Percentiles rank a stretch among this genome's conserved stretches.
Evolutionary conservation across 768 basidiomycete genomes (phyloP).

Genomic region (Mycena capillaripes): DNA sequence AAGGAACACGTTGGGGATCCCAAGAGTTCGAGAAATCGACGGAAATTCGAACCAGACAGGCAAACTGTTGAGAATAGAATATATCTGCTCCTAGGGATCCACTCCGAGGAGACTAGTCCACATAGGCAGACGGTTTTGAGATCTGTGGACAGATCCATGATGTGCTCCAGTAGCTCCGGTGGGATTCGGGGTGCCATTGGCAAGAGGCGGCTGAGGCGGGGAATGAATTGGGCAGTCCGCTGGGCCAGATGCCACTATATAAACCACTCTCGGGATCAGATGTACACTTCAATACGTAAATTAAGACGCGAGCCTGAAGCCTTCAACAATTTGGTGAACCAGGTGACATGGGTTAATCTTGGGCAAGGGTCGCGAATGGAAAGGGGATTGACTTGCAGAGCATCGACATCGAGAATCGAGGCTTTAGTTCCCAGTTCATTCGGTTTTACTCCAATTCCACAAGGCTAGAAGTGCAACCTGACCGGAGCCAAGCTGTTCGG

Average conservation of each 20-base stretch:
- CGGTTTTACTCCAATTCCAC: neutral
- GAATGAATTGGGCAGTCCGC: neutral
- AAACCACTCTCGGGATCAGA: neutral
- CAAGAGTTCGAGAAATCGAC: slow-evolving; percentile 15
- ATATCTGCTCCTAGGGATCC: slow-evolving; percentile 34
- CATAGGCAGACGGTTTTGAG: slow-evolving; percentile 32
- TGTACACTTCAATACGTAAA: neutral
- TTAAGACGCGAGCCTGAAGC: neutral
- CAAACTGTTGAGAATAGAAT: slow-evolving; percentile 36
- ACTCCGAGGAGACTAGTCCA: slow-evolving; percentile 37
- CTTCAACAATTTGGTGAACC: neutral
- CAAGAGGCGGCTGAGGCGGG: neutral
- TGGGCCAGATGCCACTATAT: neutral
- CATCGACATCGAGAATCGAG: neutral
- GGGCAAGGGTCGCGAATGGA: neutral
- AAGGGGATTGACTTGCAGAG: neutral
- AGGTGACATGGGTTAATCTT: neutral
- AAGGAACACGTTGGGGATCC: slow-evolving; percentile 16
- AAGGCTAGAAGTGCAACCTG: neutral
- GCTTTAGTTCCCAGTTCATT: neutral
- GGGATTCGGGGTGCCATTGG: slow-evolving; percentile 24
- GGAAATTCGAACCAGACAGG: neutral
- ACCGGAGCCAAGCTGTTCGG: neutral
- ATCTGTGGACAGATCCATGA: slow-evolving; percentile 37
- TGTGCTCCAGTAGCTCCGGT: slow-evolving; percentile 35